These are phyloP conservation scores for Starmerella floris DNA, from an alignment of 805 yeast species.

Conservation along the genomic window DNA sequence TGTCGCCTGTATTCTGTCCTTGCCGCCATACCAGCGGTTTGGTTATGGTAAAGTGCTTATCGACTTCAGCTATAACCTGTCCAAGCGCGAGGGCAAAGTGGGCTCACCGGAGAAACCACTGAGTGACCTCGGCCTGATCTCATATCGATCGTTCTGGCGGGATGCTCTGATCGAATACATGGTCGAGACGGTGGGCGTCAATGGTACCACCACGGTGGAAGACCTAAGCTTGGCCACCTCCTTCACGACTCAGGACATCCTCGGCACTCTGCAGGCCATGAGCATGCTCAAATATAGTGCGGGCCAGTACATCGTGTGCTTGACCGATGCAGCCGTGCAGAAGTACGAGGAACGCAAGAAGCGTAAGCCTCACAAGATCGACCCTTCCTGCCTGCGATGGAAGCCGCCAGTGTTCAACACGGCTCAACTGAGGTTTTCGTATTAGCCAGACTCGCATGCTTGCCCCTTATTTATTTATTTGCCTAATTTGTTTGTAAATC, in stretches of 20 bases:
- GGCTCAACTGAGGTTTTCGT: constrained; percentile 68
- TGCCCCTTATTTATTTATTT: constrained; percentile 1
- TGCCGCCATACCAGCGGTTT: constrained; percentile 91
- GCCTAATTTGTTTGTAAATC: neutral
- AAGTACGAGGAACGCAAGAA: constrained; percentile 58
- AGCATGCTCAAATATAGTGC: constrained; percentile 83
- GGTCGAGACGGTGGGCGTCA: constrained; percentile 47
- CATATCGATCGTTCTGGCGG: constrained; percentile 94
- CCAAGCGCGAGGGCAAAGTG: constrained; percentile 73
- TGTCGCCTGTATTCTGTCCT: constrained; percentile 89
- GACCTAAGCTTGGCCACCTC: constrained; percentile 76
- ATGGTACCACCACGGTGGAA: constrained; percentile 60
- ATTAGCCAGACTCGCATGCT: no score
- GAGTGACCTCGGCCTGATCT: constrained; percentile 82
- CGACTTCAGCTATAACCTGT: constrained; percentile 83
- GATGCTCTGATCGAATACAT: constrained; percentile 68
- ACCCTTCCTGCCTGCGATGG: constrained; percentile 66
- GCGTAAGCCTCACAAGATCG: constrained; percentile 63
- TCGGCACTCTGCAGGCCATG: constrained; percentile 83
- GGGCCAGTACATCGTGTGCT: constrained; percentile 82
- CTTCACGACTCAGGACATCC: constrained; percentile 91
- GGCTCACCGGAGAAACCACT: constrained; percentile 98
- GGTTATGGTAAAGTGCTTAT: constrained; percentile 88
- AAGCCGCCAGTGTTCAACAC: constrained; percentile 91
- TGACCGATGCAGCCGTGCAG: constrained; percentile 70